Evolutionary conservation across 2,329 filamentous ascomycete species (phyloP).

Genomic region (Fusarium bactridioides): DNA sequence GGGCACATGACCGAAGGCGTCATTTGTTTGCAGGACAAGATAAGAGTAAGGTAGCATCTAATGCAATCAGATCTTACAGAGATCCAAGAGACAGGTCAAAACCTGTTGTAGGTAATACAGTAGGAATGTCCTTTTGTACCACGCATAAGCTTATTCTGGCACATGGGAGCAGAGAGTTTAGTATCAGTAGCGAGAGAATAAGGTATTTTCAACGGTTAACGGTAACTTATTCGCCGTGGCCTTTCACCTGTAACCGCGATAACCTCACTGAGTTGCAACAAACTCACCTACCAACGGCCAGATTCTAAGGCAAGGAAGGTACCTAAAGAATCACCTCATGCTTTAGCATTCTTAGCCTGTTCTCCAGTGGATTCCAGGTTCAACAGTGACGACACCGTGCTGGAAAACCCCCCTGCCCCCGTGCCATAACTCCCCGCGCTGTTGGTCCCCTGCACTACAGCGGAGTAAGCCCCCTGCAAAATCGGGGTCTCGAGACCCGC

Average conservation of each 20-base stretch:
- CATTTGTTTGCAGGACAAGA: conserved; percentile 21
- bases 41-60: conserved; percentile 9
- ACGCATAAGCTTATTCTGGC: background rate
- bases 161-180: background rate
- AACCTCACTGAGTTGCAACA: background rate
- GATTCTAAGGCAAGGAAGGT: background rate
- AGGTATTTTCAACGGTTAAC: background rate
- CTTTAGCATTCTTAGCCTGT: background rate
- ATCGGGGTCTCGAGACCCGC: conserved; percentile 36
- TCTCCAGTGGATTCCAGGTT: conserved; percentile 3
- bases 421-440: conserved; percentile 28
- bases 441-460: conserved; percentile 30
- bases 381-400: conserved; percentile 16
- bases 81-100: conserved; percentile 5
- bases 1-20: conserved; percentile 37
- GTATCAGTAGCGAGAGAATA: background rate
- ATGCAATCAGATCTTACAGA: conserved; percentile 20
- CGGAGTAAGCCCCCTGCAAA: conserved; percentile 25
- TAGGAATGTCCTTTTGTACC: background rate
- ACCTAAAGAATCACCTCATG: background rate
- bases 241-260: conserved; percentile 11
- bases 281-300: background rate
- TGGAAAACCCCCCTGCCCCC: conserved; percentile 3
- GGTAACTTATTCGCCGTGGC: background rate
- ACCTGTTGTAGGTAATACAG: conserved; percentile 1